Conservation (phyloP, 2,329 filamentous ascomycete genomes). For the Colletotrichum gigasporum region DNA sequence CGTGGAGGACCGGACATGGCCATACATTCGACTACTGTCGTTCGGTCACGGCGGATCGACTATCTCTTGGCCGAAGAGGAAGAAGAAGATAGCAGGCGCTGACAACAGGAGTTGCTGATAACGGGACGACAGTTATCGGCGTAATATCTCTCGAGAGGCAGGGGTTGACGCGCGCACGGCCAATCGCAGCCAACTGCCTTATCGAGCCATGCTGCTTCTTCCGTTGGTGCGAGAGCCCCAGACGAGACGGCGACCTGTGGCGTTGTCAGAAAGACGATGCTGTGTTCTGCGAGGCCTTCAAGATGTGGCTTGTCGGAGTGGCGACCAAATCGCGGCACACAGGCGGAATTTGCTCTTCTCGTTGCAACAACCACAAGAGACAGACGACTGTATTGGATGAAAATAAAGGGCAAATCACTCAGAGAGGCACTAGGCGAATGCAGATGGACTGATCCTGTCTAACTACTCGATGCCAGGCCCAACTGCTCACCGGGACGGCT, state of each 20-base stretch:
- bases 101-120: conserved; percentile 1
- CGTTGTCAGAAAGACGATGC: not conserved
- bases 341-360: no score
- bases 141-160: not conserved
- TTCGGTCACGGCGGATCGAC: not conserved
- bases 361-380: no score
- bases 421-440: no score
- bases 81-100: not conserved
- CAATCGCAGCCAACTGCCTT: conserved; percentile 22
- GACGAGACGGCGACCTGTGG: not conserved
- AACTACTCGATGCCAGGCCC: no score
- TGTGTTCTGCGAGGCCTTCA: not conserved
- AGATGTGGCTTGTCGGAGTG: not conserved
- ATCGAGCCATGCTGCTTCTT: conserved; percentile 3
- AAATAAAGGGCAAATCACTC: no score
- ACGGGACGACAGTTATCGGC: conserved; percentile 15
- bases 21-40: not conserved
- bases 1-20: not conserved
- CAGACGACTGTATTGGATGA: no score
- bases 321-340: no score
- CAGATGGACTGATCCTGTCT: no score
- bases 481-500: no score
- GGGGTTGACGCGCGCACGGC: conserved; percentile 11
- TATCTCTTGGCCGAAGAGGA: not conserved
- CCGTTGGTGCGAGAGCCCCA: not conserved